Base-by-base conservation (phyloP, 768 basidiomycete genomes). In the Agaricus subrufescens region DNA sequence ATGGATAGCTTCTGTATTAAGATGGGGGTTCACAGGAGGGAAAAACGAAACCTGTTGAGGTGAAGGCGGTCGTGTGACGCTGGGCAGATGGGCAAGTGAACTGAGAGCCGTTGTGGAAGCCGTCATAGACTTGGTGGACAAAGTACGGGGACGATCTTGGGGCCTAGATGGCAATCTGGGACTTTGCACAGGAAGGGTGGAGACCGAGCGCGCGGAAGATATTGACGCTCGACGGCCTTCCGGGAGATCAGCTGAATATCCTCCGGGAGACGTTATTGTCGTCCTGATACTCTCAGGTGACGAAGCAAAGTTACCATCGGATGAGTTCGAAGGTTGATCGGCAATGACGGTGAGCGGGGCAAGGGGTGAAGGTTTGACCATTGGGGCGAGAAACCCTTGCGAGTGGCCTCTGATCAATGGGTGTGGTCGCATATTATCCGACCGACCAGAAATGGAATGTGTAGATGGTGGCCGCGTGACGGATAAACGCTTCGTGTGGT, bases 391-490 rank as follows among this genome's bases (percentile, higher is more conserved):
- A 50, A 77, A 76, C 5, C 85, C 83, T 57, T 79, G 82, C 0
- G 88, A 88, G 59, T 84, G 78, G 8, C 87, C 87, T 54, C 89
- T 84, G 60, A 91, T 89, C 50, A 91, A 76, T 6, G 88, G 89
- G 64, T 91, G 89, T 0, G 87, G 87, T 14, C 86, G 85, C 49
- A 87, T 71, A 46, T 66, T 60, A 47, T 73, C 71, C 19, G 56
- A 45, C 52, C 65, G 66, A 38, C 71, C 71, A 39, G 71, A 65
- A n/a, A 78, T 66, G 14, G 87, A 87, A 63, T 86, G 81, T 31
- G 70, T 80, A 4, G 87, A 89, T 9, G 85, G 76, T 7, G 87
- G 85, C 15, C 87, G 81, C 5, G 83, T 50, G 48, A 45, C 79
- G 58, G 75, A 70, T 38, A 72, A 66, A 40, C 74, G 81, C 56